These are phyloP conservation scores for Venturia pyrina DNA, from an alignment of 2,329 filamentous ascomycete genomes.

Conservation along the genomic window DNA sequence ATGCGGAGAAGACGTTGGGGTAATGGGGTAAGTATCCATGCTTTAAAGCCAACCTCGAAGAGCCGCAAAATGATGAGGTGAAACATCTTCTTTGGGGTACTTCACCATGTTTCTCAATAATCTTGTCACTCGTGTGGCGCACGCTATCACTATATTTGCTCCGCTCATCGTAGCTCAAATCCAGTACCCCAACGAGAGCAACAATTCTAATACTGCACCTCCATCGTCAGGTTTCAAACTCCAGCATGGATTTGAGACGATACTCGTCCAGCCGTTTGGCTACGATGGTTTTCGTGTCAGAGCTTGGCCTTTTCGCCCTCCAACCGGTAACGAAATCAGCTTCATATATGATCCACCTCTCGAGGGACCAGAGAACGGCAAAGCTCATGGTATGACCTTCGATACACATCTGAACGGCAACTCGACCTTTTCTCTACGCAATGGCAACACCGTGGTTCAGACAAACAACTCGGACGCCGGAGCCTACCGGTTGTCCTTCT, in stretches of 20 bases:
- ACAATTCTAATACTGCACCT: conserved; percentile 10
- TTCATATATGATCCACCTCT: conserved; percentile 31
- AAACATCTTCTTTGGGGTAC: too few relatives aligned
- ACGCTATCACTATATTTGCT: background rate
- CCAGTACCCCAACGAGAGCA: background rate
- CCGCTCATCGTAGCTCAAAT: background rate
- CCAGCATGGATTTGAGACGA: conserved; percentile 30
- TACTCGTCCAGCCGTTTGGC: conserved; percentile 30
- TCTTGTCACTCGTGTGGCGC: background rate
- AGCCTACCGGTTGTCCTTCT: conserved; percentile 22
- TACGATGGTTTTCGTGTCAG: conserved; percentile 31
- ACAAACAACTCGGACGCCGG: conserved; percentile 20
- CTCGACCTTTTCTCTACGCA: conserved; percentile 22
- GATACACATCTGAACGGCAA: conserved; percentile 25
- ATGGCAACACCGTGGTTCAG: conserved; percentile 27
- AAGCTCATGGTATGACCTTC: conserved; percentile 24
- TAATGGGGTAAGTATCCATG: background rate
- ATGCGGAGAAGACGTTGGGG: background rate
- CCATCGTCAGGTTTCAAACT: conserved; percentile 23
- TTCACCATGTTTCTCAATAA: background rate
- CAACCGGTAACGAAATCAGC: conserved; percentile 26
- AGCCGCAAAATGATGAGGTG: background rate
- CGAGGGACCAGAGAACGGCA: conserved; percentile 26
- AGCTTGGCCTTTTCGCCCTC: conserved; percentile 29
- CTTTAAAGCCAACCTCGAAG: background rate